Evolutionary conservation across 1,284 basidiomycete genomes (phyloP).

Genomic region (Cystobasidiaceae sp.): DNA sequence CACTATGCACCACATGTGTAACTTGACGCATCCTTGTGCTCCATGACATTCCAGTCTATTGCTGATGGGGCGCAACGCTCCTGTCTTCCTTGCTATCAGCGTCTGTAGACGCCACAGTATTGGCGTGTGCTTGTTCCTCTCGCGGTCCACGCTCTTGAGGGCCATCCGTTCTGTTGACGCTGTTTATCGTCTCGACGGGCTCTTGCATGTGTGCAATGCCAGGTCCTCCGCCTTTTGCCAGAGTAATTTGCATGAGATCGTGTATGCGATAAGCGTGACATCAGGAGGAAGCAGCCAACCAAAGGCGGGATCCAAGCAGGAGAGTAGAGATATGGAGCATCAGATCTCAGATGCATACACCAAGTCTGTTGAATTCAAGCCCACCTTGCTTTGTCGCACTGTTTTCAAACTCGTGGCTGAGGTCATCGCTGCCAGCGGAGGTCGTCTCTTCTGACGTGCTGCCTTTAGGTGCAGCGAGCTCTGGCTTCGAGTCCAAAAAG

Average conservation of each 20-base stretch:
- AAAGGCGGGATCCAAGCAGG: not conserved
- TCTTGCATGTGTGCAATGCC: constrained; percentile 2
- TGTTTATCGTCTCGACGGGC: constrained; percentile 19
- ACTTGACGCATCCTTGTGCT: not conserved
- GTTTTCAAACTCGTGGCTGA: constrained; percentile 22
- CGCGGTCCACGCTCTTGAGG: constrained; percentile 20
- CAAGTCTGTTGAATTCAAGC: not conserved
- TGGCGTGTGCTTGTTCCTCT: constrained; percentile 21
- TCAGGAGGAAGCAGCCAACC: not conserved
- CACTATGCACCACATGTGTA: no score
- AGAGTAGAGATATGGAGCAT: not conserved
- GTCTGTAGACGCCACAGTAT: constrained; percentile 15
- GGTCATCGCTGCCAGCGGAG: constrained; percentile 7
- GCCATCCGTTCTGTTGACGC: constrained; percentile 21
- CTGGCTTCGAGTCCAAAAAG: constrained; percentile 15
- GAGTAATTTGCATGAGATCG: not conserved
- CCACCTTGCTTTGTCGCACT: constrained; percentile 8
- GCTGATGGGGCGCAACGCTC: constrained; percentile 13
- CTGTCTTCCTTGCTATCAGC: constrained; percentile 19
- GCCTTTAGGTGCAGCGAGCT: constrained; percentile 8
- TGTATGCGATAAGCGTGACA: not conserved
- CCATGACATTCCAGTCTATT: not conserved
- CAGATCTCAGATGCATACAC: not conserved
- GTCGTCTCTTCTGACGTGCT: constrained; percentile 17
- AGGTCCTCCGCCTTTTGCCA: not conserved